phyloP scores from a whole-genome alignment of 495 filamentous ascomycete species.

The Penicillium daleae region DNA sequence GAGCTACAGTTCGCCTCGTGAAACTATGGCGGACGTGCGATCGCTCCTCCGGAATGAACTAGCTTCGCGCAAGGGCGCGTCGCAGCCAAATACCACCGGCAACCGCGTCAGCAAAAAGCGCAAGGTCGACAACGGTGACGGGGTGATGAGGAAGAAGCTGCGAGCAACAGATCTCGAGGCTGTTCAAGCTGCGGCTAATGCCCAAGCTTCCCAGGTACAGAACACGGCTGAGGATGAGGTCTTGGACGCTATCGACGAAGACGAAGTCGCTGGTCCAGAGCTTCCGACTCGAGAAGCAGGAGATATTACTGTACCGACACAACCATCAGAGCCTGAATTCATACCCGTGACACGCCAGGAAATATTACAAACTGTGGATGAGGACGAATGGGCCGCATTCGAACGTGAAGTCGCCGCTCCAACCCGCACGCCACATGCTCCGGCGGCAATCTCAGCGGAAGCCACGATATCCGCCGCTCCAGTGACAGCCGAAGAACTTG shows the following conservation, averaged over 20 bases:
- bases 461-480: conserved; percentile 70
- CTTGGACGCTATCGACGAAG: conserved; percentile 36
- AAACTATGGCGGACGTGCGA: conserved; percentile 79
- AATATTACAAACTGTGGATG: conserved; percentile 57
- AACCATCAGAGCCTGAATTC: conserved; percentile 23
- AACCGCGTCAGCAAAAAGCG: conserved; percentile 59
- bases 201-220: conserved; percentile 24
- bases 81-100: conserved; percentile 41
- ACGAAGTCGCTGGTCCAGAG: conserved; percentile 32
- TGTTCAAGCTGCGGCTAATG: conserved; percentile 30
- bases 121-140: conserved; percentile 56
- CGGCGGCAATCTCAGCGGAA: conserved; percentile 36
- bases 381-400: conserved; percentile 90
- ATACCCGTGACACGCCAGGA: conserved; percentile 20
- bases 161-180: conserved; percentile 38
- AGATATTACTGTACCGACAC: conserved; percentile 13
- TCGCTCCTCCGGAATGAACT: conserved; percentile 82
- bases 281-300: conserved; percentile 26
- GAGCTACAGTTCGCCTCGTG: not conserved
- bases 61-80: conserved; percentile 69
- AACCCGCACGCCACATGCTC: conserved; percentile 39
- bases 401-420: conserved; percentile 78
- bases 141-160: conserved; percentile 52
- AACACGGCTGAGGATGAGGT: conserved; percentile 29
- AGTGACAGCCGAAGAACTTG: conserved; percentile 73